A percentile compares a stretch with the other conserved stretches of the same genome.
Conservation (phyloP, 2,329 filamentous ascomycete genomes). For the Arthroderma uncinatum region DNA sequence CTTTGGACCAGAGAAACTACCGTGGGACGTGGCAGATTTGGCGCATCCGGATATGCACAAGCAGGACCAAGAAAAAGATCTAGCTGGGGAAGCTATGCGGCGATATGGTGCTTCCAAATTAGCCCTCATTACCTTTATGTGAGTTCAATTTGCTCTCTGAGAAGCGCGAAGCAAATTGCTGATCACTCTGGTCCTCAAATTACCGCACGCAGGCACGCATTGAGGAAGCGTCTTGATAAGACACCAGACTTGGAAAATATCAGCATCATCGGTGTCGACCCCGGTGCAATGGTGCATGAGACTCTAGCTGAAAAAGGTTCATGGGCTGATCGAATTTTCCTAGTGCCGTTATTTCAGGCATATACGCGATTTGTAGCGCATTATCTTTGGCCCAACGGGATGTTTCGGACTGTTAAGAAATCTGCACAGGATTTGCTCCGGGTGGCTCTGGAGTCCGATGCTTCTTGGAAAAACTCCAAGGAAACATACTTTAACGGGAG, state of each 20-base stretch:
- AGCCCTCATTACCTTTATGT: constrained; percentile 1
- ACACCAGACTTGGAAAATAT: neutral
- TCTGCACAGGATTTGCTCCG: neutral
- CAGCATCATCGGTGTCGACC: neutral
- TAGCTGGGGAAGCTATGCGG: neutral
- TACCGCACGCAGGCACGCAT: neutral
- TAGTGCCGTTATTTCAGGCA: neutral
- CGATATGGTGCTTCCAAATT: constrained; percentile 3
- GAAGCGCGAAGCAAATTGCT: neutral
- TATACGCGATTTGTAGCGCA: neutral
- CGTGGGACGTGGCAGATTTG: neutral
- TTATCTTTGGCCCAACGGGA: neutral
- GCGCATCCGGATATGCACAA: constrained; percentile 1
- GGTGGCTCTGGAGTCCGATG: neutral
- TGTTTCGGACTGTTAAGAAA: neutral
- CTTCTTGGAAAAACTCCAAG: neutral
- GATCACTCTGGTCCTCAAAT: neutral
- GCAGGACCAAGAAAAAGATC: neutral
- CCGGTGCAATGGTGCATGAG: neutral
- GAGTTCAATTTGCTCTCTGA: neutral
- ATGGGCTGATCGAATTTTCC: neutral
- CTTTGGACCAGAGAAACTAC: neutral
- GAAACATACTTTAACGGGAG: neutral
- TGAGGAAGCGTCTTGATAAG: neutral
- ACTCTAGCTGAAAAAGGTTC: neutral